phyloP scores from a whole-genome alignment of 306 rosid genomes.

The Pterocarpus macrocarpus region DNA sequence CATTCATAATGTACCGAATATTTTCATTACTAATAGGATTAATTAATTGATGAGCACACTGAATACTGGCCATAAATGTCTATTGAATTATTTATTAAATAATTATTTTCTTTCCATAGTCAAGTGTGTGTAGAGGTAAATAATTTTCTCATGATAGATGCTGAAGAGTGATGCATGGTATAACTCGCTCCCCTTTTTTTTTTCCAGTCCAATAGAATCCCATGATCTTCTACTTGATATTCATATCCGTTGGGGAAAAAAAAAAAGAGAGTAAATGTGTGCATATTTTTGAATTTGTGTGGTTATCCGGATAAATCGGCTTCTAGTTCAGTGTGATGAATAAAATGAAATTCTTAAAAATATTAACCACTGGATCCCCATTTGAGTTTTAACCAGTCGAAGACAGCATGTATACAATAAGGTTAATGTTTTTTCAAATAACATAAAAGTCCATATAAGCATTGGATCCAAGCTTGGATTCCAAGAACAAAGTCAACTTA shows the following conservation, averaged over 20 bases:
- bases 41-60: background rate
- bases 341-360: background rate
- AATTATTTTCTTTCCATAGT: background rate
- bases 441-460: too few species aligned
- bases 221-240: too few species aligned
- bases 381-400: background rate
- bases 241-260: background rate
- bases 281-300: background rate
- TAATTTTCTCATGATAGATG: background rate
- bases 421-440: background rate
- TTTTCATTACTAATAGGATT: background rate
- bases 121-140: background rate
- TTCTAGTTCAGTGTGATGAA: background rate
- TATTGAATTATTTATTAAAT: background rate
- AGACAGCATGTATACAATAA: background rate
- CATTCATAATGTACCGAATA: too few species aligned
- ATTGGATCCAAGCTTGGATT: constrained; percentile 1
- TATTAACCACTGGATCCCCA: background rate
- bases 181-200: background rate
- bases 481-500: constrained; percentile 32
- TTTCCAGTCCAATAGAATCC: too few species aligned
- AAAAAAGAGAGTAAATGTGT: background rate
- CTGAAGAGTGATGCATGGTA: too few species aligned
- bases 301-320: background rate
- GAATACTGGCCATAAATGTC: background rate